Conservation (phyloP, 2,329 filamentous ascomycete genomes). For the Monosporascus sp. region DNA sequence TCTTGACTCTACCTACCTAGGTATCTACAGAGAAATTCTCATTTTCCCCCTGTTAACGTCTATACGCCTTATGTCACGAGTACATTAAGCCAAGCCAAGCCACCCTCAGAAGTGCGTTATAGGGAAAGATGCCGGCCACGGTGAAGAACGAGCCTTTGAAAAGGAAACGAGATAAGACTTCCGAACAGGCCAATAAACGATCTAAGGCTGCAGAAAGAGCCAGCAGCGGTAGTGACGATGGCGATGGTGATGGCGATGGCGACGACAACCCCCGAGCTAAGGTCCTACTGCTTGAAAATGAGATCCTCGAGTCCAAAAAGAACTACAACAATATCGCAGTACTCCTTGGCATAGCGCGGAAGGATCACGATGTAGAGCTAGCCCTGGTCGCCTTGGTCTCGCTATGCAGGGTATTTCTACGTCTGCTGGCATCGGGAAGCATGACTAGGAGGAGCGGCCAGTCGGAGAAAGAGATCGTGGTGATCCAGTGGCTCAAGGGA, state of each 20-base stretch:
- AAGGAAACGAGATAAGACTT: slow-evolving; percentile 44
- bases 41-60: no score
- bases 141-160: slow-evolving; percentile 34
- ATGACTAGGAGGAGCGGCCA: slow-evolving; percentile 60
- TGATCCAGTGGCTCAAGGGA: slow-evolving; percentile 74
- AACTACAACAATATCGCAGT: slow-evolving; percentile 87
- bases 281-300: slow-evolving; percentile 70
- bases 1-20: not conserved
- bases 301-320: slow-evolving; percentile 79
- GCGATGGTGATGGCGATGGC: slow-evolving; percentile 32
- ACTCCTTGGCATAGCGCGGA: slow-evolving; percentile 57
- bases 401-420: slow-evolving; percentile 79
- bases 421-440: slow-evolving; percentile 68
- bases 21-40: not conserved
- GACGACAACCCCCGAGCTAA: slow-evolving; percentile 52
- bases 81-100: no score
- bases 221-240: slow-evolving; percentile 39
- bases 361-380: slow-evolving; percentile 45
- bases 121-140: slow-evolving; percentile 21
- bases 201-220: slow-evolving; percentile 41
- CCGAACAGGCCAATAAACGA: slow-evolving; percentile 45
- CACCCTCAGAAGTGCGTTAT: no score
- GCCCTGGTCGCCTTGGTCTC: slow-evolving; percentile 69
- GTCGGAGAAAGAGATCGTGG: slow-evolving; percentile 67
- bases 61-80: no score